phyloP scores from a whole-genome alignment of 306 rosid species.

The Lagenaria siceraria region DNA sequence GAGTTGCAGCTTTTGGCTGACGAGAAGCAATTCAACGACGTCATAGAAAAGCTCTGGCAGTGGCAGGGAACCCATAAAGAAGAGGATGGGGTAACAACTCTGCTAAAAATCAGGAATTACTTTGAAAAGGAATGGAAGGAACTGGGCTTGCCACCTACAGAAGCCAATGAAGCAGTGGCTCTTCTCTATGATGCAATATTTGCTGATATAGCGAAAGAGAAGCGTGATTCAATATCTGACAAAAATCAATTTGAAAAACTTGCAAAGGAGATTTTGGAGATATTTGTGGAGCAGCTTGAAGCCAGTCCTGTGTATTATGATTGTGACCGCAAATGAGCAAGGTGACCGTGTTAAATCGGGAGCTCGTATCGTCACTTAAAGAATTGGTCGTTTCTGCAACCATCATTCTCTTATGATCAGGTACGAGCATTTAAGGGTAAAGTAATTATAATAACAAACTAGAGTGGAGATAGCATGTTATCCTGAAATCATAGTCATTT shows the following conservation, averaged over 20 bases:
- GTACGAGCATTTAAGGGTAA: not conserved
- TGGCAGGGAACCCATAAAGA: conserved; percentile 24
- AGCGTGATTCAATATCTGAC: conserved; percentile 19
- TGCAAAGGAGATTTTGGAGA: conserved; percentile 40
- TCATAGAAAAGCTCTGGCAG: conserved; percentile 31
- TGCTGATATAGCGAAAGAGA: conserved; percentile 31
- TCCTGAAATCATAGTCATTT: not conserved
- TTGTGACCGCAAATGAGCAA: conserved; percentile 19
- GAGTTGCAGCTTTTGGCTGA: conserved; percentile 56
- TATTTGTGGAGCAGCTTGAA: conserved; percentile 73
- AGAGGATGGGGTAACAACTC: conserved; percentile 23
- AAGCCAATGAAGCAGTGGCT: conserved; percentile 44
- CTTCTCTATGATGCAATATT: conserved; percentile 63
- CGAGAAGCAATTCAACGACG: conserved; percentile 46
- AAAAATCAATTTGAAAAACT: conserved; percentile 31
- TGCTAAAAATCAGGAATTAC: conserved; percentile 37
- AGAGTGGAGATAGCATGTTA: not conserved
- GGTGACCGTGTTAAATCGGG: not conserved
- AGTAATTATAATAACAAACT: not conserved
- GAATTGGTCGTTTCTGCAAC: not conserved
- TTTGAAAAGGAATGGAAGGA: conserved; percentile 45
- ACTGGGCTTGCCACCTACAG: conserved; percentile 48
- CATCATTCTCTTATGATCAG: not conserved
- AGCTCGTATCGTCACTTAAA: not conserved
- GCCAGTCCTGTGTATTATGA: conserved; percentile 57